phyloP scores from a whole-genome alignment of 306 rosid species.

The Albizia julibrissin region DNA sequence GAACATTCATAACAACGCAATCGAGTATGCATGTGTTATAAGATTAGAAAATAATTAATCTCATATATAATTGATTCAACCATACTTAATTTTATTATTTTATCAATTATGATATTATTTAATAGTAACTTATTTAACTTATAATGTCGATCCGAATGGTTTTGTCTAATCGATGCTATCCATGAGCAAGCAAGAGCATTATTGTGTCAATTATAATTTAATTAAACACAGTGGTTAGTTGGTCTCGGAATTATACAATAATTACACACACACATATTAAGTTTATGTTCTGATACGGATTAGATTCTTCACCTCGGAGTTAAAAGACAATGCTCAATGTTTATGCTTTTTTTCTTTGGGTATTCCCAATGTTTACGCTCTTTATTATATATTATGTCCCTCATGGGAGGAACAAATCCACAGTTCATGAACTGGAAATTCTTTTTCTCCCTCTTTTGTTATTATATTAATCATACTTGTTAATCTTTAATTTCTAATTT shows the following conservation, averaged over 20 bases:
- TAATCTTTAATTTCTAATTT: not conserved
- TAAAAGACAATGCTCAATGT: not conserved
- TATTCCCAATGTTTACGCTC: not conserved
- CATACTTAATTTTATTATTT: not conserved
- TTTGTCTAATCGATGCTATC: constrained; percentile 17
- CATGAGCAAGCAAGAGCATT: not conserved
- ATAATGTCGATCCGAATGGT: not conserved
- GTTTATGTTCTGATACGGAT: constrained; percentile 23
- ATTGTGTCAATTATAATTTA: not conserved
- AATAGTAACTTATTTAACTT: not conserved
- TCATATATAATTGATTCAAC: not conserved
- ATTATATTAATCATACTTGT: not conserved
- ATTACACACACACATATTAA: no score
- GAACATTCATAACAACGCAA: constrained; percentile 24
- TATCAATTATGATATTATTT: not conserved
- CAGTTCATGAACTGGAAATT: constrained; percentile 27
- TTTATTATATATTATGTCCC: constrained; percentile 11
- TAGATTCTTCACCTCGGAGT: constrained; percentile 34
- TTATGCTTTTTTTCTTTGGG: not conserved
- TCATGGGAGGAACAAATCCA: constrained; percentile 8
- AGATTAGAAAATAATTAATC: not conserved
- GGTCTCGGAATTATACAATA: not conserved
- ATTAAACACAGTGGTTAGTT: not conserved
- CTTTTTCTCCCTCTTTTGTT: not conserved
- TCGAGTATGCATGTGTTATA: not conserved